Evolutionary conservation across 169 alveolate species (phyloP).

Genomic region (Plasmodium berghei): DNA sequence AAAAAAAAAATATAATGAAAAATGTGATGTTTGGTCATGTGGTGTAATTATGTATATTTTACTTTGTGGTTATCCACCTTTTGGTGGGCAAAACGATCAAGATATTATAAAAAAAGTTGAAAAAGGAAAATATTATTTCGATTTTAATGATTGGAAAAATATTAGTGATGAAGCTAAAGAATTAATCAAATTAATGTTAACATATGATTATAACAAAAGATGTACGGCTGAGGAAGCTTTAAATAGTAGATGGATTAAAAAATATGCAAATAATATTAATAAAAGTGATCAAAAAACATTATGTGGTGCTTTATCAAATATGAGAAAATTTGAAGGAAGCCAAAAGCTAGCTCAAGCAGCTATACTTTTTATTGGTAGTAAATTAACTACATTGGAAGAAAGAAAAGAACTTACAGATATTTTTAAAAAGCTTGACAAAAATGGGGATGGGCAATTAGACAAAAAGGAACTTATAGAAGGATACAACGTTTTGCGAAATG

Average conservation of each 20-base stretch:
- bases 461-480: slow-evolving; percentile 88
- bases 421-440: slow-evolving; percentile 91
- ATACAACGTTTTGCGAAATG: slow-evolving; percentile 81
- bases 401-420: slow-evolving; percentile 89
- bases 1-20: slow-evolving; percentile 88
- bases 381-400: slow-evolving; percentile 91
- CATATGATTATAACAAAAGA: slow-evolving; percentile 90
- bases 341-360: slow-evolving; percentile 93
- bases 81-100: slow-evolving; percentile 92
- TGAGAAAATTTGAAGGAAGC: slow-evolving; percentile 88
- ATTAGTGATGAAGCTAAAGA: slow-evolving; percentile 94
- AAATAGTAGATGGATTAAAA: slow-evolving; percentile 92
- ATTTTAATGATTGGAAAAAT: slow-evolving; percentile 84
- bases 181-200: slow-evolving; percentile 90
- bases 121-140: slow-evolving; percentile 89
- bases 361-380: slow-evolving; percentile 88
- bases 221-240: slow-evolving; percentile 93
- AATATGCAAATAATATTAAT: slow-evolving; percentile 80
- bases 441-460: slow-evolving; percentile 92
- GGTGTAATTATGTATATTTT: slow-evolving; percentile 91
- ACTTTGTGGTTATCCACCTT: slow-evolving; percentile 93
- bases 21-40: slow-evolving; percentile 93
- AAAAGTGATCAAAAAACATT: slow-evolving; percentile 83
- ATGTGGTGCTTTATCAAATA: slow-evolving; percentile 86
- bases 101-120: slow-evolving; percentile 91